Base-by-base conservation (phyloP, 1,284 basidiomycete species). In the Boletus smithii region DNA sequence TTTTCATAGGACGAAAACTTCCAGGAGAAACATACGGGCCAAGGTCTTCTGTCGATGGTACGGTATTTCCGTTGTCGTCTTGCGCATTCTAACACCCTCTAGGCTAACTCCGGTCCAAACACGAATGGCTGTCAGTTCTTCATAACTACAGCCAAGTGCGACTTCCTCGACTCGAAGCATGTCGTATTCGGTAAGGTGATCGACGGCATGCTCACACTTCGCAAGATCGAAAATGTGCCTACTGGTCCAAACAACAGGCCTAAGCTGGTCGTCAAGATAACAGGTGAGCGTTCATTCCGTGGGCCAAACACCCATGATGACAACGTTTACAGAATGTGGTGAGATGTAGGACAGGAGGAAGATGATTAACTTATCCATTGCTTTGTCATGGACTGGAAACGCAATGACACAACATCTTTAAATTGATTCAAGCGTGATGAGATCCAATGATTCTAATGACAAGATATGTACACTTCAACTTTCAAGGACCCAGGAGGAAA, bases 81-180 rank as follows among this genome's bases (percentile, higher is more conserved):
- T 44, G 42, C 41, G 24, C 14, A 24, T 18, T 5, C 42, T 39
- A 16, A 48, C 18, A 22, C 31, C 49, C 16, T 43, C 13, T 56
- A 94, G 91, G 93, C 93, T 1, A 97, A 97, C 68, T 95, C 92
- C 0, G 93, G 93, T 3, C 80, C 87, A 0, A 86, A 90, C 61
- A 95, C 93, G 5, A 97, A 97, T 60, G 94, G 94, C 3, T 95
- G 90, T 67, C 91, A 92, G 83, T 99, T 99, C 75, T 99, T 99
- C 76, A 88, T 99, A 61, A 99, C 95, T 0, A 93, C 91, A 0
- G 91, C 86, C 13, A 88, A 90, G 50, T 95, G 93, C 53, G 89
- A 93, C 56, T 99, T 98, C 67, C 76, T 97, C 33, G 92, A 97
- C 63, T 88, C 88, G 44, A 97, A 97, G 65, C 94, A 97, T 66